Conservation (phyloP, 225 moss, liverwort and hornwort genomes). For the Straminergon stramineum region DNA sequence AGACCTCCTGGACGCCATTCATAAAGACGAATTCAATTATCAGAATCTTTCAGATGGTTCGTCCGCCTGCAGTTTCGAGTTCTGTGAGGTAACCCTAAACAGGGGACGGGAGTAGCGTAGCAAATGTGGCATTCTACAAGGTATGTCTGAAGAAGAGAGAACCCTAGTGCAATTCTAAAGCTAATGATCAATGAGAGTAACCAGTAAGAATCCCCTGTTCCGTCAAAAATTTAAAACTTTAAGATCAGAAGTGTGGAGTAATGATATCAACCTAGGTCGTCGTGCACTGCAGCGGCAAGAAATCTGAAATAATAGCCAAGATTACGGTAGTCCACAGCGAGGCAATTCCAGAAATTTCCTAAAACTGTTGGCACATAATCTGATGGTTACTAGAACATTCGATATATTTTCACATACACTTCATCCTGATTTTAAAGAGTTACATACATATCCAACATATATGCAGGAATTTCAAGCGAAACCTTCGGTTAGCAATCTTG, state of each 20-base stretch:
- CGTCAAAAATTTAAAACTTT: background rate
- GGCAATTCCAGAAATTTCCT: background rate
- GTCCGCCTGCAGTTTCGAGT: background rate
- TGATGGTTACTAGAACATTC: background rate
- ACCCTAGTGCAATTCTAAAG: background rate
- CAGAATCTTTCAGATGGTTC: background rate
- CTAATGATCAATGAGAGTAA: background rate
- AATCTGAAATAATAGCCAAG: background rate
- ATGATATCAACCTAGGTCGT: background rate
- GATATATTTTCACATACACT: background rate
- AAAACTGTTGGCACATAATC: background rate
- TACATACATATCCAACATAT: background rate
- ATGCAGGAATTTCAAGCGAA: background rate
- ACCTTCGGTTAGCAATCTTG: background rate
- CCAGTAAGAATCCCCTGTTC: background rate
- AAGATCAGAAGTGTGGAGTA: background rate
- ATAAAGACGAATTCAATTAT: background rate
- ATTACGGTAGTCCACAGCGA: background rate
- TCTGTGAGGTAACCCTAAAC: background rate
- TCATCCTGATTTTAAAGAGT: background rate
- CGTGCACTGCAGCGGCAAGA: background rate
- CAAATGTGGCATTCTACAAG: background rate
- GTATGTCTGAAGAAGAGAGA: background rate
- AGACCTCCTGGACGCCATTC: slow-evolving; percentile 10
- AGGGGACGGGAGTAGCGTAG: background rate